phyloP scores from a whole-genome alignment of 2,329 filamentous ascomycete genomes.

The Nemania sp. region DNA sequence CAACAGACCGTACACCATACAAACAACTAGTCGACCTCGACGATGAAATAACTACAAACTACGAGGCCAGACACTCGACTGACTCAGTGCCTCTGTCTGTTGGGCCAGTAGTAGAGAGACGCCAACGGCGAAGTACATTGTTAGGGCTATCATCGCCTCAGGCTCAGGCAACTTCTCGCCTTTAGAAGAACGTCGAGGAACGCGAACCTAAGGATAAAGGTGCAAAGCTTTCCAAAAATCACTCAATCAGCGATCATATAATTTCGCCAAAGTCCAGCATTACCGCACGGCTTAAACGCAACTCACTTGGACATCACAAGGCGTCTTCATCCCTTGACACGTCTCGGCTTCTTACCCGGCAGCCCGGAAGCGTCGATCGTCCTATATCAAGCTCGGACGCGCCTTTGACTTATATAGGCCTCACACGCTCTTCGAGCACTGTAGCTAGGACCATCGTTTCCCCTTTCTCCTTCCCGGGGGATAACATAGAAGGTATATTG shows the following conservation, averaged over 20 bases:
- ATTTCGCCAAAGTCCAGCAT: constrained; percentile 40
- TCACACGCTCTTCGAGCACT: constrained; percentile 31
- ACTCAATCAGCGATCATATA: constrained; percentile 43
- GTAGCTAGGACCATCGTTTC: constrained; percentile 6
- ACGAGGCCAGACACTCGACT: constrained; percentile 24
- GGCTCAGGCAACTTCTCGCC: constrained; percentile 39
- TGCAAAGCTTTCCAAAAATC: constrained; percentile 33
- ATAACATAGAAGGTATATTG: constrained; percentile 25
- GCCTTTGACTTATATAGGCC: constrained; percentile 41
- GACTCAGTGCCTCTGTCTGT: constrained; percentile 27
- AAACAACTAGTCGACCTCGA: constrained; percentile 35
- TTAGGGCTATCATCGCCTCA: constrained; percentile 42
- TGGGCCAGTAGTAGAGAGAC: constrained; percentile 41
- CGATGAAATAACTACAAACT: constrained; percentile 22
- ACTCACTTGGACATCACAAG: constrained; percentile 47
- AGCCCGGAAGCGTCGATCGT: constrained; percentile 37
- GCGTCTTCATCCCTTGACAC: constrained; percentile 44
- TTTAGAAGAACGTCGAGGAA: constrained; percentile 45
- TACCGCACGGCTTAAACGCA: constrained; percentile 46
- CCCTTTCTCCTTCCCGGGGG: constrained; percentile 20
- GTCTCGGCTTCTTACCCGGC: constrained; percentile 38
- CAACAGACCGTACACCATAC: constrained; percentile 41
- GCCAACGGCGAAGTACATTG: constrained; percentile 45
- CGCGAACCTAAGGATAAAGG: constrained; percentile 35
- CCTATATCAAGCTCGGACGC: constrained; percentile 48